These are phyloP conservation scores for Trichoderma koningiopsis DNA, from an alignment of 2,329 filamentous ascomycete species.

Conservation along the genomic window DNA sequence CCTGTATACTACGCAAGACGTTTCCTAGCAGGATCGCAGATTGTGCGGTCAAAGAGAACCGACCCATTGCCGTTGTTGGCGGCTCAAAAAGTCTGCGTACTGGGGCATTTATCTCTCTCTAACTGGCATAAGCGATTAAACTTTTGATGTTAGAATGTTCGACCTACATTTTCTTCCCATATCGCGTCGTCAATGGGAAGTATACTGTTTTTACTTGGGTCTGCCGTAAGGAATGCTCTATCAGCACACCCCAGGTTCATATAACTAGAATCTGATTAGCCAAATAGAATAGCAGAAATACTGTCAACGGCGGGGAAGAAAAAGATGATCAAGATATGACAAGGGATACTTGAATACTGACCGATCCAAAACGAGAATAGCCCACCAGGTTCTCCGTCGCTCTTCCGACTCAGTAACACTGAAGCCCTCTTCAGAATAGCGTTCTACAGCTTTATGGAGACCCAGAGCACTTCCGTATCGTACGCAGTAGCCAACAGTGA, in stretches of 20 bases:
- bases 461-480: background rate
- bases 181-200: slow-evolving; percentile 5
- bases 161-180: slow-evolving; percentile 4
- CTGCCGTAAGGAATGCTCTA: background rate
- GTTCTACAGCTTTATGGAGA: slow-evolving; percentile 2
- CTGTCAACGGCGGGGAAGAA: background rate
- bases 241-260: slow-evolving; percentile 2
- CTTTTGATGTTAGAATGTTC: background rate
- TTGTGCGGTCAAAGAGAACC: slow-evolving; percentile 6
- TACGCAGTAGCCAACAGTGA: slow-evolving; percentile 9
- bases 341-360: background rate
- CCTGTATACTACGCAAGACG: slow-evolving; percentile 9
- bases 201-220: slow-evolving; percentile 6
- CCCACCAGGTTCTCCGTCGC: slow-evolving; percentile 9
- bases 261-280: background rate
- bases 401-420: slow-evolving; percentile 3
- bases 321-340: background rate
- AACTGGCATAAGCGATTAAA: background rate
- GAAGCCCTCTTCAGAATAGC: slow-evolving; percentile 9
- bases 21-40: background rate
- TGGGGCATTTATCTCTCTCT: background rate
- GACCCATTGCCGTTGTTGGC: slow-evolving; percentile 5
- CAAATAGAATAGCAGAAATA: background rate
- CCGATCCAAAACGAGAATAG: slow-evolving; percentile 2
- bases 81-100: slow-evolving; percentile 1